Evolutionary conservation across 1,284 basidiomycete species (phyloP).

Genomic region (Irpex rosettiformis): DNA sequence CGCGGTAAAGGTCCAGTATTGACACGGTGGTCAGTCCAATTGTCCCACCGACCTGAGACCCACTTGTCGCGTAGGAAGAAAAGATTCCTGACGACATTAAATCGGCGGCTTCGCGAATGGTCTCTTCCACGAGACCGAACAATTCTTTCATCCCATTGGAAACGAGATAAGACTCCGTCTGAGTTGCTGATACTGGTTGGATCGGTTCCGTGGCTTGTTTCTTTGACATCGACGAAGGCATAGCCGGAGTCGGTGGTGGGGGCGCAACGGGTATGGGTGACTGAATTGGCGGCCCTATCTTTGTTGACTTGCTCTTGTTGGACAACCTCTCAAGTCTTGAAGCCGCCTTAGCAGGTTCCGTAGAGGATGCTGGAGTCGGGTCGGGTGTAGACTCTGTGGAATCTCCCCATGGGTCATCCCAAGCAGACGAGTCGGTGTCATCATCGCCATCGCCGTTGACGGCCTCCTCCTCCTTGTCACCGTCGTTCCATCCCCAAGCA

Average conservation of each 20-base stretch:
- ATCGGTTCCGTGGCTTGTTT: background rate
- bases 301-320: conserved; percentile 47
- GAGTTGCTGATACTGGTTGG: conserved; percentile 6
- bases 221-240: conserved; percentile 8
- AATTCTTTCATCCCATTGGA: conserved; percentile 55
- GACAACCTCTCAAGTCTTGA: conserved; percentile 56
- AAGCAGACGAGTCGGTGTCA: conserved; percentile 32
- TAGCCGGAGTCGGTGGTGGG: conserved; percentile 25
- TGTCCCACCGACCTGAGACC: conserved; percentile 41
- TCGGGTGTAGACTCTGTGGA: conserved; percentile 20
- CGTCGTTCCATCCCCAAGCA: conserved; percentile 67
- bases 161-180: conserved; percentile 55
- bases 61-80: conserved; percentile 3
- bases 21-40: conserved; percentile 62
- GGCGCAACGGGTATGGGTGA: conserved; percentile 18
- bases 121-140: conserved; percentile 54
- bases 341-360: conserved; percentile 42
- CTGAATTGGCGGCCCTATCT: conserved; percentile 17
- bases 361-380: conserved; percentile 26
- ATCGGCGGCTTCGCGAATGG: conserved; percentile 55
- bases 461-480: conserved; percentile 25
- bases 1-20: conserved; percentile 79
- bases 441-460: conserved; percentile 18
- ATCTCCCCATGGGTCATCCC: conserved; percentile 68
- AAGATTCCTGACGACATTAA: conserved; percentile 56